phyloP scores from a whole-genome alignment of 2,329 filamentous ascomycete species.

The Lasiodiplodia gonubiensis region DNA sequence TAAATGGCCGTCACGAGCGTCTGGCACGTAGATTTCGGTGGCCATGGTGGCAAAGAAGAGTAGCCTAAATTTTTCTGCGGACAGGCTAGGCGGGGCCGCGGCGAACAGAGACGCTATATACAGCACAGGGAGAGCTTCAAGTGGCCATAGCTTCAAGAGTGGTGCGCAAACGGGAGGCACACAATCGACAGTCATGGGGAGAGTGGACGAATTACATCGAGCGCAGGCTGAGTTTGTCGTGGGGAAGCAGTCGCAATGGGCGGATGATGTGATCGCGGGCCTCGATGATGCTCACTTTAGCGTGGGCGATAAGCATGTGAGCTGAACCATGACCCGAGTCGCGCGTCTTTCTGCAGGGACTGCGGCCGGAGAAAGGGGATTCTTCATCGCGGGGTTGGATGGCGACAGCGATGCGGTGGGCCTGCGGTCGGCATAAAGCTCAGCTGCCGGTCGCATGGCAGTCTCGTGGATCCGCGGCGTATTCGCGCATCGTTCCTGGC shows the following conservation, averaged over 20 bases:
- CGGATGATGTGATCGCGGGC: conserved; percentile 25
- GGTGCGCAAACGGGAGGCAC: conserved; percentile 16
- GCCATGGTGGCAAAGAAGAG: conserved; percentile 8
- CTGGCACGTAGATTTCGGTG: conserved; percentile 10
- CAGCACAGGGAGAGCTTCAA: not conserved
- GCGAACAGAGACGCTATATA: conserved; percentile 7
- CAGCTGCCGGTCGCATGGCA: not conserved
- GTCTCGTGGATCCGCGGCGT: not conserved
- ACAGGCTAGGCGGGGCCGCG: conserved; percentile 1
- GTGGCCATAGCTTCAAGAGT: conserved; percentile 25
- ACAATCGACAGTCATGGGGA: conserved; percentile 23
- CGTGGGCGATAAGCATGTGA: not conserved
- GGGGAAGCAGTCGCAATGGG: conserved; percentile 11
- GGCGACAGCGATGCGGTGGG: conserved; percentile 1
- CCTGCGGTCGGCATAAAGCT: not conserved
- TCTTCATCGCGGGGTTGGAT: conserved; percentile 15
- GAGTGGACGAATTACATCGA: conserved; percentile 1
- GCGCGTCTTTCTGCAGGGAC: not conserved
- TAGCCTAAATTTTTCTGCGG: not conserved
- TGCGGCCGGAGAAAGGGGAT: not conserved
- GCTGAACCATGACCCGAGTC: not conserved
- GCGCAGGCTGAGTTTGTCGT: conserved; percentile 1
- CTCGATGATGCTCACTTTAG: conserved; percentile 23
- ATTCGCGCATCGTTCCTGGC: not conserved
- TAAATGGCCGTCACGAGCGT: conserved; percentile 17